Base-by-base conservation (phyloP, 345 rosid genomes). In the Erysimum cheiranthoides region DNA sequence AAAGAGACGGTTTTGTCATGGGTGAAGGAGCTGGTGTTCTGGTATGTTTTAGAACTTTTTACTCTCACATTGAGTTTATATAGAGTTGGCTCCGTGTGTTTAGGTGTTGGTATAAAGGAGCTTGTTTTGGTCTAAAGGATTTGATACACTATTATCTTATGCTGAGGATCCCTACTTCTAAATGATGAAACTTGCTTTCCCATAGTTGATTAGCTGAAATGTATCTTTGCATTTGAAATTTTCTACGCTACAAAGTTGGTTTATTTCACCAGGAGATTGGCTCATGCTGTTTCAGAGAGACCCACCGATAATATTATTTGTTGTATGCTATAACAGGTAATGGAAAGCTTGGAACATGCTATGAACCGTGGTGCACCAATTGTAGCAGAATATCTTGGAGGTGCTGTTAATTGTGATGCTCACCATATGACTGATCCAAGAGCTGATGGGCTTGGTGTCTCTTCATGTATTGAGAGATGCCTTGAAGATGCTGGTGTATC, bases 301-400 rank as follows among this genome's bases (percentile, higher is more conserved):
- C 27, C 17, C 10, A 51, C n/a, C 0, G 51, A 17, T 56, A 47
- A 36, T 71, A 50, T 43, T 61, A 6, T 31, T 4, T 12, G 2
- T 28, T 46, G 3, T 38, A 8, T 47, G 73, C 21, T 64, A 34
- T 71, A 42, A 45, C 71, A 96, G 99, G 89, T 96, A 46, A 87
- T 93, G 99, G 99, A 96, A 83, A 96, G 97, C 79, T 85, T 96
- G 87, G 99, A 96, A 80, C 99, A 96, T 81, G 99, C 99, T 34
- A 82, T 87, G 97, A 91, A 84, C 73, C 86, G 97, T 40, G 95
- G 94, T 52, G 98, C 98, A 36, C 98, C 96, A n/a, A 91, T 96
- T 50, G 86, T 96, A 77, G 99, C 95, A 0, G 98, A 96, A 80
- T 93, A 96, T 77, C 81, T 96, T 45, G 99, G 99, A 69, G 99